Conservation (phyloP, 2,329 filamentous ascomycete genomes). For the Lanzia echinophila region DNA sequence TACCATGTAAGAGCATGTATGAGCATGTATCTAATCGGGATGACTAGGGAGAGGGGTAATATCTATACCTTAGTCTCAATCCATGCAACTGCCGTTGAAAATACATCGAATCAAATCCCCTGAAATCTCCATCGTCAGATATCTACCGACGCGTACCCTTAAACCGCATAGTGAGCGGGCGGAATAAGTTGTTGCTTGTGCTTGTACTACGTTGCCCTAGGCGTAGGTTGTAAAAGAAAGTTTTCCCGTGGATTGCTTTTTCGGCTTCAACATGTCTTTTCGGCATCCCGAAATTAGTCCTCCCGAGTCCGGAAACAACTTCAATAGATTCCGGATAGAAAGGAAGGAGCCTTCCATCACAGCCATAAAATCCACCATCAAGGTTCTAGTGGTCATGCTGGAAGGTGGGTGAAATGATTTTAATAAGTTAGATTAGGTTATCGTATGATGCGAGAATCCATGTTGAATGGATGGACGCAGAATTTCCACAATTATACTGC, state of each 20-base stretch:
- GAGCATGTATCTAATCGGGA: too few relatives aligned
- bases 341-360: neutral
- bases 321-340: neutral
- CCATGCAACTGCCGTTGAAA: neutral
- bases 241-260: too few relatives aligned
- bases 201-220: too few relatives aligned
- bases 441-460: neutral
- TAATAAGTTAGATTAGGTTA: neutral
- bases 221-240: neutral
- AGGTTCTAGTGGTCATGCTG: neutral
- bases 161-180: too few relatives aligned
- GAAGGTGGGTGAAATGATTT: neutral
- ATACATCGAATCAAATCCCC: too few relatives aligned
- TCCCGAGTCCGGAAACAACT: neutral
- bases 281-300: constrained; percentile 4
- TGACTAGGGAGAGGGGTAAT: too few relatives aligned
- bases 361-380: neutral
- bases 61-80: neutral
- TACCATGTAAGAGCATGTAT: neutral
- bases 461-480: neutral
- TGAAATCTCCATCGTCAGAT: too few relatives aligned
- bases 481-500: neutral
- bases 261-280: constrained; percentile 3
- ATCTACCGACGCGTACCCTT: too few relatives aligned
- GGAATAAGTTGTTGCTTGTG: neutral